Base-by-base conservation (phyloP, 352 stramenopile genomes). In the Aphanomyces euteiches region DNA sequence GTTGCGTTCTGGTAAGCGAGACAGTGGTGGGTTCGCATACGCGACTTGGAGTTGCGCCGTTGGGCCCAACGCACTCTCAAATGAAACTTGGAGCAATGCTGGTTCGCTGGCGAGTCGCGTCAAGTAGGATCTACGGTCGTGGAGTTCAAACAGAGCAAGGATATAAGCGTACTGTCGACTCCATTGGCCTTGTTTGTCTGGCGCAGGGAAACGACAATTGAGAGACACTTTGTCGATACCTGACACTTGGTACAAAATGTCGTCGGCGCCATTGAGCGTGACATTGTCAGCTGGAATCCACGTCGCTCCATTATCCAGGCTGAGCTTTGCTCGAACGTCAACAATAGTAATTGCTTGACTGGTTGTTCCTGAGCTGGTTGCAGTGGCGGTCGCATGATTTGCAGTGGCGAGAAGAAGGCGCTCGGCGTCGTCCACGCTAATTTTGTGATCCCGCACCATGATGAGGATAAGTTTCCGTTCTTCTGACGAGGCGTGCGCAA, bases 381-480 rank as follows among this genome's bases (percentile, higher is more conserved):
- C 12, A 17, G 21, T 19, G 7, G 50, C 50, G 1, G 17, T 28
- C 7, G 50, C 54, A 39, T 61, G 54, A 10, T 28, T 21, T 37
- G 63, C 38, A 10, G 63, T 69, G 0, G 63, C 63, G 12, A 61
- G 21, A 6, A 69, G 63, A 15, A 69, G 50, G 36, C 63, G 47
- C 37, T 69, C 63, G 1, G 63, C 63, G 12, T 69, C 40, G 50
- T 69, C 63, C 5, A 60, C 63, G 13, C 7, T 39, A 40, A 69
- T 69, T 47, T 61, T 17, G 40, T 57, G 47, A n/a, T 69, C 63
- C 10, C 41, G 50, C 36, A 69, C 63, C 63, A 69, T 69, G 34
- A 1, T 47, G 10, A 69, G 34, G 36, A 69, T 69, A 6, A 63
- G 5, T 7, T 69, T 61, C 12, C 63, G 63, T 19, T 69, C 63